phyloP scores from a whole-genome alignment of 176 grass and related monocot species.

The Bothriochloa decipiens region DNA sequence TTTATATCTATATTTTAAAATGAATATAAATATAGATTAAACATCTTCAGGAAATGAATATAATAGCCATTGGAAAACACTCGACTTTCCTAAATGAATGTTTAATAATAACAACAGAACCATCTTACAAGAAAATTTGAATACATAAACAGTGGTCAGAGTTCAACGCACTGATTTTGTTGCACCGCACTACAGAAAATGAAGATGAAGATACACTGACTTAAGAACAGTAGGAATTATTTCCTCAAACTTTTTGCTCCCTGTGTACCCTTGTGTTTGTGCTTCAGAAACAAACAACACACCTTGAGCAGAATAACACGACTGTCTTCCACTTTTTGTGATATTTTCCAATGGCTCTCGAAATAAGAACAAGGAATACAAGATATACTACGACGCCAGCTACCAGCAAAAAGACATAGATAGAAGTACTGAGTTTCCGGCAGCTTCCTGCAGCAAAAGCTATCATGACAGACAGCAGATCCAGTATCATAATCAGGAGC shows the following conservation, averaged over 20 bases:
- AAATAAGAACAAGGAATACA: conserved; percentile 25
- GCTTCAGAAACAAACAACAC: not conserved
- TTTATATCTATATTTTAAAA: too few species aligned
- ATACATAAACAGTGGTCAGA: not conserved
- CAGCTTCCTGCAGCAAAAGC: conserved; percentile 61
- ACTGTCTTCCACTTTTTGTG: not conserved
- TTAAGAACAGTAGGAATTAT: not conserved
- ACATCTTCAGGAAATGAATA: too few species aligned
- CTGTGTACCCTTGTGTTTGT: not conserved
- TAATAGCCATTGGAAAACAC: too few species aligned
- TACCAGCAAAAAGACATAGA: conserved; percentile 49
- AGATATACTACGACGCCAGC: conserved; percentile 35
- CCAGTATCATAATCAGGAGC: conserved; percentile 46
- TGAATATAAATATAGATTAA: too few species aligned
- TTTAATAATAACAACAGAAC: too few species aligned
- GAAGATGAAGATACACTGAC: not conserved
- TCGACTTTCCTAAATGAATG: too few species aligned
- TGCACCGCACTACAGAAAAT: not conserved
- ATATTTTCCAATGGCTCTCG: not conserved
- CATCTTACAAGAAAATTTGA: not conserved
- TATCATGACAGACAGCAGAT: conserved; percentile 51
- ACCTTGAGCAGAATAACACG: not conserved
- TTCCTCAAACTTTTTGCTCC: not conserved
- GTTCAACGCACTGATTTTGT: not conserved
- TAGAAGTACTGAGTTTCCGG: conserved; percentile 44